Percentiles rank a stretch among this genome's conserved stretches.
phyloP scores from a whole-genome alignment of 2,329 filamentous ascomycete genomes.

The Aureobasidium sp. region DNA sequence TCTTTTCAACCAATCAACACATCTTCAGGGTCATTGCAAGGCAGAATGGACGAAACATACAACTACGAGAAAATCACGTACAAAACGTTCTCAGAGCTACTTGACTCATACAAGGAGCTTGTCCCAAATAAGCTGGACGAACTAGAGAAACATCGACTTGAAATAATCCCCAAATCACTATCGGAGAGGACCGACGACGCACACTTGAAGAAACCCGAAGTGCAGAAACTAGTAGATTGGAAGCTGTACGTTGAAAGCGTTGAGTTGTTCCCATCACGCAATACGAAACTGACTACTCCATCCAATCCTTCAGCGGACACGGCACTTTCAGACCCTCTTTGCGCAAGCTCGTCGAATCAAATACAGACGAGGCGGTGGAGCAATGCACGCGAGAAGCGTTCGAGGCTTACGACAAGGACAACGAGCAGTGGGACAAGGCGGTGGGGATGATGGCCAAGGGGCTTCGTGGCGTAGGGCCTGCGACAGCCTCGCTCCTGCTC shows the following conservation, averaged over 20 bases:
- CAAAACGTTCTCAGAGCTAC: conserved; percentile 21
- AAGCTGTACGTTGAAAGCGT: conserved; percentile 51
- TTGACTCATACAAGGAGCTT: conserved; percentile 21
- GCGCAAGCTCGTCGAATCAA: conserved; percentile 48
- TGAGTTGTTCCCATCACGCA: background rate
- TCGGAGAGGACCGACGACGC: conserved; percentile 27
- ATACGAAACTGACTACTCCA: background rate
- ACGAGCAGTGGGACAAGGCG: conserved; percentile 13
- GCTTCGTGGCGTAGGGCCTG: conserved; percentile 70
- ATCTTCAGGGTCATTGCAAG: background rate
- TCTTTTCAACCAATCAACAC: background rate
- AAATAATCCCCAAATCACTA: conserved; percentile 45
- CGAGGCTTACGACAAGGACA: conserved; percentile 32
- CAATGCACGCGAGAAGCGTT: conserved; percentile 49
- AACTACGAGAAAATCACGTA: conserved; percentile 20
- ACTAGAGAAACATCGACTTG: conserved; percentile 56
- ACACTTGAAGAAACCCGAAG: conserved; percentile 49
- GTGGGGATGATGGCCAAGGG: conserved; percentile 42
- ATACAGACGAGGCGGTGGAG: conserved; percentile 44
- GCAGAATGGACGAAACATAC: background rate
- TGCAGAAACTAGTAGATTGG: conserved; percentile 60
- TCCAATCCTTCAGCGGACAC: conserved; percentile 33
- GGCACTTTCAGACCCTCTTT: conserved; percentile 45
- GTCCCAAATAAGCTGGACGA: conserved; percentile 38
- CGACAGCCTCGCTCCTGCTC: conserved; percentile 68